Conservation (phyloP, 306 rosid genomes). For the Potentilla sterilis region DNA sequence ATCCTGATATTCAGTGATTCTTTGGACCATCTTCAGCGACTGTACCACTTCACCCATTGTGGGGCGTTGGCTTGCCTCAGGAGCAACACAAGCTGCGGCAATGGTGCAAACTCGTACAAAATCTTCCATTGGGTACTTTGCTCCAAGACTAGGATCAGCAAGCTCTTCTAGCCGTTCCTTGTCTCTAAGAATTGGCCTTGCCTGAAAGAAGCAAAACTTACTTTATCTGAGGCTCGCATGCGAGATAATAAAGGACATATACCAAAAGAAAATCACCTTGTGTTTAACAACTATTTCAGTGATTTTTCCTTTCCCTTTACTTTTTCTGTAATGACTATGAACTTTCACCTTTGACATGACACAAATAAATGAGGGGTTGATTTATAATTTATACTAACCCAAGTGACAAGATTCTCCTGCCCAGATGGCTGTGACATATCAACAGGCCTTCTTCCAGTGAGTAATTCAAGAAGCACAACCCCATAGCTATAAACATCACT, state of each 20-base stretch:
- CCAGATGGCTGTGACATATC: slow-evolving; percentile 96
- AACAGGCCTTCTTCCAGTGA: slow-evolving; percentile 91
- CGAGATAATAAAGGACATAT: slow-evolving; percentile 3
- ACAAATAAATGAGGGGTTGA: slow-evolving; percentile 16
- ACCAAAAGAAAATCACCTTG: background rate
- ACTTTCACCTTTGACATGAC: slow-evolving; percentile 11
- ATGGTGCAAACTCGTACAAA: slow-evolving; percentile 84
- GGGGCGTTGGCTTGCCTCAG: slow-evolving; percentile 96
- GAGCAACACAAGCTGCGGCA: slow-evolving; percentile 97
- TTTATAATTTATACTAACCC: slow-evolving; percentile 59
- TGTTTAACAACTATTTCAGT: background rate
- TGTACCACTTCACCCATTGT: slow-evolving; percentile 99
- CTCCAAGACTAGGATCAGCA: slow-evolving; percentile 79
- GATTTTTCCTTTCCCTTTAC: background rate
- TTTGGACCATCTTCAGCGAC: slow-evolving; percentile 46
- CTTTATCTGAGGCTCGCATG: slow-evolving; percentile 15
- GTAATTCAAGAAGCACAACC: slow-evolving; percentile 87
- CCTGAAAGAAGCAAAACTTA: slow-evolving; percentile 49
- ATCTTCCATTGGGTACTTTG: slow-evolving; percentile 86
- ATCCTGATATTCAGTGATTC: background rate
- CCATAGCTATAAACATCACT: slow-evolving; percentile 98
- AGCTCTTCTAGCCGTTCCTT: slow-evolving; percentile 86
- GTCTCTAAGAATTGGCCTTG: slow-evolving; percentile 92
- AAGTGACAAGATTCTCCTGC: slow-evolving; percentile 94
- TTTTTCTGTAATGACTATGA: background rate